Conservation (phyloP, 306 rosid species). For the Dalbergia cultrata region DNA sequence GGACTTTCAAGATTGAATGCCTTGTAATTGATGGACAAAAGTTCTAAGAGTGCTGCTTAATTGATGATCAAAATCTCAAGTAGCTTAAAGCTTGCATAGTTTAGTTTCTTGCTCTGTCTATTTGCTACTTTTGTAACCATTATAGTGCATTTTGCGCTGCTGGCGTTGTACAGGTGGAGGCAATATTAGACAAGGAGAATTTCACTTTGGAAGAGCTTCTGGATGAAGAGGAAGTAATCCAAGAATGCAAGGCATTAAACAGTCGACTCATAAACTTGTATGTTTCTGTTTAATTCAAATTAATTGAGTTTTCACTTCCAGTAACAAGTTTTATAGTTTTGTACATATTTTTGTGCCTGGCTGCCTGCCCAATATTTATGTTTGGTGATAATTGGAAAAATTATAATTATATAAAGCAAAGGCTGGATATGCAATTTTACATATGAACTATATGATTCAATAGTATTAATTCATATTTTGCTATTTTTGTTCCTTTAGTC, state of each 20-base stretch:
- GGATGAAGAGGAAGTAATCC: constrained; percentile 98
- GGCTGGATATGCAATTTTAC: constrained; percentile 16
- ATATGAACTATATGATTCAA: constrained; percentile 10
- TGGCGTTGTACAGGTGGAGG: constrained; percentile 74
- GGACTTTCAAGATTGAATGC: constrained; percentile 31
- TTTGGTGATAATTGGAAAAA: constrained; percentile 29
- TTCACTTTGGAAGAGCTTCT: constrained; percentile 97
- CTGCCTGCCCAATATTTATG: constrained; percentile 19
- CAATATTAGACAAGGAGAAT: constrained; percentile 90
- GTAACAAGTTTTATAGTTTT: not conserved
- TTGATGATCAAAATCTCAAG: constrained; percentile 16
- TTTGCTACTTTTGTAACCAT: not conserved
- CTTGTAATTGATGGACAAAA: constrained; percentile 6
- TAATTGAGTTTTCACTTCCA: not conserved
- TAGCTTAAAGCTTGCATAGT: constrained; percentile 18
- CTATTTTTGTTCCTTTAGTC: constrained; percentile 57
- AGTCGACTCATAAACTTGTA: constrained; percentile 98
- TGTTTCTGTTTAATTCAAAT: constrained; percentile 36
- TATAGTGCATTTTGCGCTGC: constrained; percentile 13
- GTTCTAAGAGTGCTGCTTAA: constrained; percentile 9
- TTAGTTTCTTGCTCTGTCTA: constrained; percentile 8
- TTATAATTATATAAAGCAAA: not conserved
- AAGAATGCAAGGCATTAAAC: constrained; percentile 98
- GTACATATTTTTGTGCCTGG: constrained; percentile 4
- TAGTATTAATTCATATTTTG: constrained; percentile 41